phyloP scores from a whole-genome alignment of 2,329 filamentous ascomycete species.

The Conoideocrella luteorostrata region DNA sequence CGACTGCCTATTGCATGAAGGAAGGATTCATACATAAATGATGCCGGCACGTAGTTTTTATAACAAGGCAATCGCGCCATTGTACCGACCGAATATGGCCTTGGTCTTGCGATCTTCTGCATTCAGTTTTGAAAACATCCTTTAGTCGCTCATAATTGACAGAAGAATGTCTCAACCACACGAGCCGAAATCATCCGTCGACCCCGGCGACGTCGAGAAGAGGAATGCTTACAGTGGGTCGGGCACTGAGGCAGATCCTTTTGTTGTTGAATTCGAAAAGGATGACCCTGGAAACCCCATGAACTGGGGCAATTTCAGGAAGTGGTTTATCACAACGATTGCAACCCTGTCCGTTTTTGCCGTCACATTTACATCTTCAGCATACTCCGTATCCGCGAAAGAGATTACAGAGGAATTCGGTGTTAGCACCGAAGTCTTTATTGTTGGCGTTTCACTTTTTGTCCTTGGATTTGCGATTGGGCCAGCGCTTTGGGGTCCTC shows the following conservation, averaged over 20 bases:
- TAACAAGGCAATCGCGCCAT: not conserved
- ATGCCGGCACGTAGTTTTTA: too few relatives aligned
- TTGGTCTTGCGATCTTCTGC: too few relatives aligned
- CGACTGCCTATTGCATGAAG: too few relatives aligned
- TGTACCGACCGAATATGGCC: too few relatives aligned
- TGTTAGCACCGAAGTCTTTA: slow-evolving; percentile 62
- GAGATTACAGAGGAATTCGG: slow-evolving; percentile 64
- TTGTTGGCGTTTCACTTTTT: slow-evolving; percentile 57
- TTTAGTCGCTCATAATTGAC: too few relatives aligned
- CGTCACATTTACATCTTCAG: not conserved
- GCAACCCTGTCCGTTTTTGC: not conserved
- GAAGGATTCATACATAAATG: too few relatives aligned
- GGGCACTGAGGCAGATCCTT: not conserved
- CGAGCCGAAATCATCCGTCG: not conserved
- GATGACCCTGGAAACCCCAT: not conserved
- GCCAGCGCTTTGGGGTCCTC: slow-evolving; percentile 53
- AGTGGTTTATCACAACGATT: slow-evolving; percentile 1
- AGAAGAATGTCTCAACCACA: not conserved
- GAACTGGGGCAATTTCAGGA: not conserved
- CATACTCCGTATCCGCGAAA: not conserved
- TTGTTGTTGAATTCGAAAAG: not conserved
- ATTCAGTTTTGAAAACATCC: too few relatives aligned
- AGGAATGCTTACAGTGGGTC: not conserved
- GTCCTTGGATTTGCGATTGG: slow-evolving; percentile 51
- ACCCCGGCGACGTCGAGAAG: not conserved